Evolutionary conservation across 345 rosid genomes (phyloP).

Genomic region (Gossypium mustelinum): DNA sequence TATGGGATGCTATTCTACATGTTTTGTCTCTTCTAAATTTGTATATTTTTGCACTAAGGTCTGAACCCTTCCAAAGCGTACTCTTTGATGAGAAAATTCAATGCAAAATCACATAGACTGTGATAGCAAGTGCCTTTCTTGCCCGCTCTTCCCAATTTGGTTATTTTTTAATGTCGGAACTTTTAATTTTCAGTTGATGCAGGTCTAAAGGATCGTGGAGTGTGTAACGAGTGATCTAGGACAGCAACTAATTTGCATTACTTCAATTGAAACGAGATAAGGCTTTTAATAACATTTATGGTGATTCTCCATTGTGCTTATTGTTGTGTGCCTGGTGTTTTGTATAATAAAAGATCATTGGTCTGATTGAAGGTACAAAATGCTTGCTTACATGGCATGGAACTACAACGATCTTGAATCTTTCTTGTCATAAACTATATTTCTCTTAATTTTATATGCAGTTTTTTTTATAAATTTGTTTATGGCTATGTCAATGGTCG

Average conservation of each 20-base stretch:
- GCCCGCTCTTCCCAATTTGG: background rate
- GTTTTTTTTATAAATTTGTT: background rate
- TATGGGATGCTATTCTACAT: background rate
- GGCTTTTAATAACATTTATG: background rate
- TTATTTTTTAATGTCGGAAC: background rate
- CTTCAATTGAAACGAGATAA: background rate
- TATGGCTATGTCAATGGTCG: too few species aligned
- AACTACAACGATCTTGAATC: background rate
- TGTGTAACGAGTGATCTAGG: background rate
- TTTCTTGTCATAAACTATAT: background rate
- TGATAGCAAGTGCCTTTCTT: background rate
- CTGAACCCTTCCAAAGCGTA: background rate
- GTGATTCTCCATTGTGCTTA: background rate
- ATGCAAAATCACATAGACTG: background rate
- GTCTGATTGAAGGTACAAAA: background rate
- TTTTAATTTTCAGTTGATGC: background rate
- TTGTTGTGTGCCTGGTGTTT: constrained; percentile 1
- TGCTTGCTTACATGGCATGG: background rate
- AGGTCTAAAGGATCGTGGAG: constrained; percentile 4
- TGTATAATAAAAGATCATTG: constrained; percentile 5
- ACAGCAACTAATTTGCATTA: background rate
- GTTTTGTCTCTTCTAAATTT: background rate
- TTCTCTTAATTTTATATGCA: background rate
- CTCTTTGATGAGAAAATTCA: background rate
- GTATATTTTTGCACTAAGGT: background rate